These are phyloP conservation scores for Macadamia integrifolia DNA, from an alignment of 164 flowering plant genomes.

Conservation along the genomic window DNA sequence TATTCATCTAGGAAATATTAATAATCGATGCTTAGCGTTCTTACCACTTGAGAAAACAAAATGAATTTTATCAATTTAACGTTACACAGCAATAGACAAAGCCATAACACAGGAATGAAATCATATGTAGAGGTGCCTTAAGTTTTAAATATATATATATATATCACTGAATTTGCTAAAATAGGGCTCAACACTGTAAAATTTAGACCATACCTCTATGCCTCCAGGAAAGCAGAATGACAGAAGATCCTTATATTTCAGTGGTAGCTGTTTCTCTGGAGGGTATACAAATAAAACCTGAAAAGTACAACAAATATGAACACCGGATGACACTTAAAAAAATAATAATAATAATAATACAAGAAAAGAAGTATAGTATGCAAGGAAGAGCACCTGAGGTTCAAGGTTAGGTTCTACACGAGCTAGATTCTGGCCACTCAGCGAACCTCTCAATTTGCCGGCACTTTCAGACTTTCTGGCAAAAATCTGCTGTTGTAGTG, in stretches of 20 bases:
- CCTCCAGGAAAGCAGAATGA: slow-evolving; percentile 99
- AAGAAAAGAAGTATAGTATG: background rate
- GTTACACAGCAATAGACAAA: background rate
- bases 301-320: slow-evolving; percentile 14
- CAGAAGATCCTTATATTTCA: slow-evolving; percentile 86
- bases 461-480: slow-evolving; percentile 65
- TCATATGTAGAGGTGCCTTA: background rate
- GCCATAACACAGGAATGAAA: slow-evolving; percentile 1
- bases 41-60: too few relatives aligned
- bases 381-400: slow-evolving; percentile 66
- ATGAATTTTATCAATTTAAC: too few relatives aligned
- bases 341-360: too few relatives aligned
- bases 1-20: too few relatives aligned
- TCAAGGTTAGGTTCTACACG: slow-evolving; percentile 78
- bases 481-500: slow-evolving; percentile 53
- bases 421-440: slow-evolving; percentile 48
- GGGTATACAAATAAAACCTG: slow-evolving; percentile 97
- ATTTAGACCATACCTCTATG: slow-evolving; percentile 56
- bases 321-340: too few relatives aligned
- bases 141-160: too few relatives aligned
- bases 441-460: slow-evolving; percentile 51
- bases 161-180: background rate
- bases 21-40: too few relatives aligned
- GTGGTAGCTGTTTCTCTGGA: slow-evolving; percentile 86
- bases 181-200: background rate